Evolutionary conservation across 345 rosid genomes (phyloP), one percentile per base, ranked within the genome.

Genomic region (Rhizophora mangle): DNA sequence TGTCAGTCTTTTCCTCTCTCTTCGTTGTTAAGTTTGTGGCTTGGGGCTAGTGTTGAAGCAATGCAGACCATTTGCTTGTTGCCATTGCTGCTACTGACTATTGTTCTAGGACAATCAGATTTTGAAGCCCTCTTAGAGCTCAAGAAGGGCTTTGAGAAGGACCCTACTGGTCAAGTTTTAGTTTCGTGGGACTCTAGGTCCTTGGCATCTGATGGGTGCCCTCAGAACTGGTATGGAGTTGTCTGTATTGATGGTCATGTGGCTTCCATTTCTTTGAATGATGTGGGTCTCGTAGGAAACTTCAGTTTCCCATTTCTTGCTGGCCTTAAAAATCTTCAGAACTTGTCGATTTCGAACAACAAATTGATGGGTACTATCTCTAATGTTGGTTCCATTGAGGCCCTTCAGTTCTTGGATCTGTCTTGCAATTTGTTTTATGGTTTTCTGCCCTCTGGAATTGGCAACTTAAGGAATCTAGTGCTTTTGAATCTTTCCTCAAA

Each of bases 181-280:
- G 78, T 64, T 71, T 90, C 98, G 43, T 93, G 98, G 98, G 81
- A 86, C 54, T 75, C 86, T 31, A 87, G 84, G 67, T 75, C 89
- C 69, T 73, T 88, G 63, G 64, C 85, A 34, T 79, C 96, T 60
- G 78, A 93, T 78, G 87, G 73, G 37, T 93, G 98, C 62, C 96
- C 98, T 5, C 52, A 34, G 71, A 81, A 83, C 68, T 93, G 98
- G 98, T 85, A 73, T 29, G 96, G 98, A n/a, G 78, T 93, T 52
- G 65, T 76, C 64, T 93, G 98, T 73, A 65, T 30, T 66, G 80
- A 77, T 31, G 92, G 96, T 22, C 76, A 66, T 76, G 93, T 93
- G 49, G 81, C 76, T 19, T 86, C 96, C 31, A 79, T 90, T 49
- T 77, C 76, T 29, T 83, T 93, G 13, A 85, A 86, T 77, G 86